Percentiles rank a stretch among this genome's conserved stretches.
These are phyloP conservation scores for Medicago lupulina DNA, from an alignment of 306 rosid genomes.

Conservation along the genomic window DNA sequence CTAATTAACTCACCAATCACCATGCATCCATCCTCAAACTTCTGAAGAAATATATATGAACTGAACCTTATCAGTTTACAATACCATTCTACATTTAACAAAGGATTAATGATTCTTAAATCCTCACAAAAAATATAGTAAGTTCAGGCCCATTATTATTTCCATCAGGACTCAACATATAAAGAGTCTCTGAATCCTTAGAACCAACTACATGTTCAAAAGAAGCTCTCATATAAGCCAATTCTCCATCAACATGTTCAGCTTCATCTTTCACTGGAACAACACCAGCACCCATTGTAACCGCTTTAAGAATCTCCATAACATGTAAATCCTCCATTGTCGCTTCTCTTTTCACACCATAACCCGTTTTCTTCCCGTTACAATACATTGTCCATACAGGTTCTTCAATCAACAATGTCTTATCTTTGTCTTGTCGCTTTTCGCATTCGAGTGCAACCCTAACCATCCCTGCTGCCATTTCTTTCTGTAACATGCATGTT, in stretches of 20 bases:
- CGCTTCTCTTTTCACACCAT: constrained; percentile 71
- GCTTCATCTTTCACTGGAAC: constrained; percentile 56
- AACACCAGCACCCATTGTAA: constrained; percentile 86
- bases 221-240: constrained; percentile 71
- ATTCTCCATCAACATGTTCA: constrained; percentile 59
- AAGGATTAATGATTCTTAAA: constrained; percentile 19
- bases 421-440: constrained; percentile 67
- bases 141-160: constrained; percentile 75
- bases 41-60: background rate
- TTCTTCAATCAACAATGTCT: constrained; percentile 61
- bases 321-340: constrained; percentile 65
- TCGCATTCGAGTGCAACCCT: constrained; percentile 86
- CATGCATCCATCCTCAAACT: background rate
- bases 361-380: constrained; percentile 81
- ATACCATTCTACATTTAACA: background rate
- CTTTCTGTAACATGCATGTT: constrained; percentile 62
- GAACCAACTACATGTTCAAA: constrained; percentile 77
- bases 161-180: constrained; percentile 85
- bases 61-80: background rate
- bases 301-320: constrained; percentile 76
- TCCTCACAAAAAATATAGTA: constrained; percentile 76
- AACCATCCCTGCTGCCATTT: constrained; percentile 73
- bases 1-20: background rate
- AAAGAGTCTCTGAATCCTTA: constrained; percentile 74
- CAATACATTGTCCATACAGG: constrained; percentile 77